Conservation (phyloP, 352 stramenopile genomes). For the Saprolegnia diclina region DNA sequence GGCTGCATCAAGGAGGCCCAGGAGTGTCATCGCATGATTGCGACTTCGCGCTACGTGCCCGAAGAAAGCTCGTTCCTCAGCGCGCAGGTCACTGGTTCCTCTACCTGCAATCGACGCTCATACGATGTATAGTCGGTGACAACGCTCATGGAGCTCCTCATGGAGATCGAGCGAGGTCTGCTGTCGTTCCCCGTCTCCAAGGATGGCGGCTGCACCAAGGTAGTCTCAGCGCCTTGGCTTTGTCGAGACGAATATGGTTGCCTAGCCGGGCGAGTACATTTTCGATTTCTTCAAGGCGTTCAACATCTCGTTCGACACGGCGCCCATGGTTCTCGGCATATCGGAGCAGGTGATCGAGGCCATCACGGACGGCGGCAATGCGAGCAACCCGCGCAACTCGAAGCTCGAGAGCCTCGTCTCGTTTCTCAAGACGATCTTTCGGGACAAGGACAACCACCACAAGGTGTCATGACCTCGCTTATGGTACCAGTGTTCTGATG, state of each 20-base stretch:
- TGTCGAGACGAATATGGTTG: not conserved
- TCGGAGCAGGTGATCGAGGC: conserved; percentile 86
- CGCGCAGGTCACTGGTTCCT: not conserved
- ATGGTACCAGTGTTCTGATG: not conserved
- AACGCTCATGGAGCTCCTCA: conserved; percentile 70
- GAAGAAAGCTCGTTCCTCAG: conserved; percentile 13
- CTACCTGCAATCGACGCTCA: not conserved
- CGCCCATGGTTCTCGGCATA: conserved; percentile 77
- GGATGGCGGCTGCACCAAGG: conserved; percentile 76
- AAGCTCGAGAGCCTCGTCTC: conserved; percentile 77
- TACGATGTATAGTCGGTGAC: conserved; percentile 47
- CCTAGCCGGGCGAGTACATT: conserved; percentile 77
- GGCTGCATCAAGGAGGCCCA: conserved; percentile 92
- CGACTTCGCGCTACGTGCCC: not conserved
- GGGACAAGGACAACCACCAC: conserved; percentile 71
- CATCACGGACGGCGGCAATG: conserved; percentile 45
- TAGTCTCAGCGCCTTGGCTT: conserved; percentile 22
- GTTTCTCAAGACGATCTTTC: conserved; percentile 82
- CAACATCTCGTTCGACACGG: conserved; percentile 86
- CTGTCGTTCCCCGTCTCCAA: conserved; percentile 68
- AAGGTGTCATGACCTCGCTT: conserved; percentile 33
- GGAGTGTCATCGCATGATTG: conserved; percentile 35
- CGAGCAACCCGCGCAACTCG: conserved; percentile 39
- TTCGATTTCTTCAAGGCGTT: conserved; percentile 89
- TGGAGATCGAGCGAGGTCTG: conserved; percentile 82